Percentiles rank a stretch among this genome's conserved stretches.
These are phyloP conservation scores for Tetraselmis striata DNA, from an alignment of 139 green algal genomes.

Conservation along the genomic window DNA sequence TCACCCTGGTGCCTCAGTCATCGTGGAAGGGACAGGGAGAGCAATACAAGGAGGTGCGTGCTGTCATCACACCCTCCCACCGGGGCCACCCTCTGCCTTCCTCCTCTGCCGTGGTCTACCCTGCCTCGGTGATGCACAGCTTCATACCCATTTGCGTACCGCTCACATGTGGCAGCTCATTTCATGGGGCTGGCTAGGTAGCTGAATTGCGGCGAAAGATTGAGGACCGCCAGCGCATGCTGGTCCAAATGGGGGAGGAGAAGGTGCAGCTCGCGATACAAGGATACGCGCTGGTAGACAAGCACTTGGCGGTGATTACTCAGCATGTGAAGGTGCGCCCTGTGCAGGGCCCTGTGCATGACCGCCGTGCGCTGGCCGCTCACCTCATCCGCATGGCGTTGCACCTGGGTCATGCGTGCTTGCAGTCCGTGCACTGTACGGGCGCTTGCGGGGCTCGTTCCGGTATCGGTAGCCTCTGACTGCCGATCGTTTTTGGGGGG, in stretches of 20 bases:
- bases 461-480: no score
- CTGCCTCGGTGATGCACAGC: no score
- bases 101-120: no score
- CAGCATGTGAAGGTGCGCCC: neutral
- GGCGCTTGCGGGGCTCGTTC: no score
- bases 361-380: neutral
- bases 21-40: neutral
- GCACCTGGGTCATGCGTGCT: neutral
- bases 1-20: neutral
- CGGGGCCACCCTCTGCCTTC: no score
- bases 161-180: no score
- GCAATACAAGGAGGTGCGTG: neutral
- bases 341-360: neutral
- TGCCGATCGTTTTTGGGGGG: no score
- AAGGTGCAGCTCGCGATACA: conserved; percentile 59
- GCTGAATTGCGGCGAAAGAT: conserved; percentile 29
- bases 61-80: no score
- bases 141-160: no score
- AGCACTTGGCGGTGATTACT: conserved; percentile 29
- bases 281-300: conserved; percentile 60
- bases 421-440: no score
- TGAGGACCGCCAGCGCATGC: conserved; percentile 48
- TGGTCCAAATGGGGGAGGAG: conserved; percentile 75
- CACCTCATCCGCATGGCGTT: neutral
- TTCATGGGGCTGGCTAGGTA: no score